These are phyloP conservation scores for Fusarium graminum DNA, from an alignment of 2,329 filamentous ascomycete genomes.

Conservation along the genomic window DNA sequence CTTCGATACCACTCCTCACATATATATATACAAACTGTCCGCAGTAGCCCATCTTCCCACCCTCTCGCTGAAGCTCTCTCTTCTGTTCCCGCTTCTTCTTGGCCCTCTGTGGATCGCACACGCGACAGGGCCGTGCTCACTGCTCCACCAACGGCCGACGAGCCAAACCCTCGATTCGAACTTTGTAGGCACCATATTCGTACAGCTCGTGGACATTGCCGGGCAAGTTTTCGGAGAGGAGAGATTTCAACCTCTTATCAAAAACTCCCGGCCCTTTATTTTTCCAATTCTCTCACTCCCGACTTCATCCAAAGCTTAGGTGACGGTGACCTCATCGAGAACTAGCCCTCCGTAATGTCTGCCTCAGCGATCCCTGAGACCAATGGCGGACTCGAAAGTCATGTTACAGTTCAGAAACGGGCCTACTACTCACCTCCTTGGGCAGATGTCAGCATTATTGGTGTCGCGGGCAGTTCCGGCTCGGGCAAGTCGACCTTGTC, in stretches of 20 bases:
- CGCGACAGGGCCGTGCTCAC: constrained; percentile 43
- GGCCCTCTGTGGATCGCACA: constrained; percentile 43
- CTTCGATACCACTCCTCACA: neutral
- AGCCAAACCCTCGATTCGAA: constrained; percentile 42
- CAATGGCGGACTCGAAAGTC: constrained; percentile 52
- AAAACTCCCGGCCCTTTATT: constrained; percentile 2
- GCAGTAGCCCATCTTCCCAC: neutral
- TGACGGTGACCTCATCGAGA: constrained; percentile 36
- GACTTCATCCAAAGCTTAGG: constrained; percentile 2
- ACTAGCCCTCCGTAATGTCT: constrained; percentile 42
- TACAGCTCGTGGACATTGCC: constrained; percentile 43
- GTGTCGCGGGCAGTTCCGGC: constrained; percentile 93
- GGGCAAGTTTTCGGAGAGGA: constrained; percentile 40
- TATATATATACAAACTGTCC: neutral
- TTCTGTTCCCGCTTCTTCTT: constrained; percentile 34
- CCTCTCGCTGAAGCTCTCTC: constrained; percentile 32
- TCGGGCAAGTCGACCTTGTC: constrained; percentile 95
- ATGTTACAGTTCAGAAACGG: constrained; percentile 66
- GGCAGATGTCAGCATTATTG: constrained; percentile 96
- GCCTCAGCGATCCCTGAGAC: constrained; percentile 34
- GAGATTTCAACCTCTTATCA: constrained; percentile 11
- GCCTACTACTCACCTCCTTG: constrained; percentile 93
- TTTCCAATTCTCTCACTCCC: neutral
- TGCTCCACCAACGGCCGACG: constrained; percentile 40
- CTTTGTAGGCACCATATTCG: constrained; percentile 23